Percentiles rank a stretch among this genome's conserved stretches.
Conservation (phyloP, 2,329 filamentous ascomycete species). For the Colletotrichum lentis region DNA sequence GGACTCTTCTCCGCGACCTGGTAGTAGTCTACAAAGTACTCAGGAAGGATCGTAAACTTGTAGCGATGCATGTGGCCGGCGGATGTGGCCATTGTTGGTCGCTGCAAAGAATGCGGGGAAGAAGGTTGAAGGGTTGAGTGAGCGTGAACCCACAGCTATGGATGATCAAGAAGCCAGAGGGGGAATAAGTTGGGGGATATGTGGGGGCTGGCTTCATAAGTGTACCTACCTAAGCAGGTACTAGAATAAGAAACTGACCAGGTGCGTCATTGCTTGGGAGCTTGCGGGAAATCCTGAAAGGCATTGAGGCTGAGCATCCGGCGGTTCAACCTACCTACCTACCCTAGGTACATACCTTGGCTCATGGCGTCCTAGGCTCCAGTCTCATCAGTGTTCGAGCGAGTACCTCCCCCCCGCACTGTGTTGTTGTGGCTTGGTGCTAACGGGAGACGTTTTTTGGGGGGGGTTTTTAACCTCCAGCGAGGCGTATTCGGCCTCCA, state of each 20-base stretch:
- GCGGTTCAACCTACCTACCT: background rate
- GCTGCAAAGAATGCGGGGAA: constrained; percentile 17
- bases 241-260: background rate
- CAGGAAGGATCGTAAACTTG: constrained; percentile 29
- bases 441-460: too few relatives aligned
- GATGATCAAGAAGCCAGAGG: constrained; percentile 46
- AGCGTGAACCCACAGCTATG: background rate
- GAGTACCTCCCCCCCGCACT: too few relatives aligned
- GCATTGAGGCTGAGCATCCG: constrained; percentile 5
- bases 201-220: constrained; percentile 15
- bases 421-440: background rate
- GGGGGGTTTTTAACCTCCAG: too few relatives aligned
- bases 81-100: constrained; percentile 10
- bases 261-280: background rate
- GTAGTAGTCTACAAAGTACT: constrained; percentile 24
- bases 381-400: background rate
- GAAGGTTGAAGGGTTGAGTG: background rate
- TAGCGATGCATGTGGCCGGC: background rate
- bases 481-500: too few relatives aligned
- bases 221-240: background rate
- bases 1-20: constrained; percentile 41
- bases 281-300: background rate
- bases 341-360: background rate
- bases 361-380: background rate
- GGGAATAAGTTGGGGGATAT: constrained; percentile 46